Evolutionary conservation across 2,329 filamentous ascomycete genomes (phyloP).

Genomic region (Pestalotiopsis sp.): DNA sequence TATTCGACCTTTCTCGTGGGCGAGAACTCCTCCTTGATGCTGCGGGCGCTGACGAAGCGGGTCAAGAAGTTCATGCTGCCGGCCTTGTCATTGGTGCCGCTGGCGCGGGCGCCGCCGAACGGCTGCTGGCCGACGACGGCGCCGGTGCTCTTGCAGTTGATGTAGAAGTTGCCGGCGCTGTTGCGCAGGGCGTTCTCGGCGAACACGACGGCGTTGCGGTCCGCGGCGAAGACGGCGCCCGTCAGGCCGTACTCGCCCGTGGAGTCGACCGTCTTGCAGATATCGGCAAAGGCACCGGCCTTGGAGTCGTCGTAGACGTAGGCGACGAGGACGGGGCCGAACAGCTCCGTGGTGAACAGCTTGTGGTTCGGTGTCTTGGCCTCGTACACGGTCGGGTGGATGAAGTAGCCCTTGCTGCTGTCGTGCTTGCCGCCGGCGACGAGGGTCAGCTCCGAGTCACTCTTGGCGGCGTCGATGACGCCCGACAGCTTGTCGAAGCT

Average conservation of each 20-base stretch:
- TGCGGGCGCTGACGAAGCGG: constrained; percentile 68
- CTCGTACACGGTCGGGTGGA: constrained; percentile 81
- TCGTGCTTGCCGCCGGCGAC: constrained; percentile 79
- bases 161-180: constrained; percentile 81
- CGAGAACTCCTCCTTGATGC: constrained; percentile 76
- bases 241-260: constrained; percentile 80
- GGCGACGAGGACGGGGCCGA: constrained; percentile 75
- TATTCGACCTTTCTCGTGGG: constrained; percentile 66
- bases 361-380: constrained; percentile 74
- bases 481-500: constrained; percentile 80
- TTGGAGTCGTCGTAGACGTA: constrained; percentile 77
- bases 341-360: constrained; percentile 78
- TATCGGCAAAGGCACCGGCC: constrained; percentile 57
- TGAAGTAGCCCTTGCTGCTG: constrained; percentile 77
- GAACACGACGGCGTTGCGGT: constrained; percentile 65
- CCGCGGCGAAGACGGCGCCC: constrained; percentile 73
- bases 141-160: constrained; percentile 81
- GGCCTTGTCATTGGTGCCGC: constrained; percentile 75
- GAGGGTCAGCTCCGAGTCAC: constrained; percentile 72
- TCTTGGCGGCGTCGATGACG: constrained; percentile 80
- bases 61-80: constrained; percentile 65
- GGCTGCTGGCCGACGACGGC: constrained; percentile 75
- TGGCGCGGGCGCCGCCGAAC: constrained; percentile 69
- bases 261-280: constrained; percentile 66
- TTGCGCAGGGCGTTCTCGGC: constrained; percentile 75